Evolutionary conservation across 1,139 yeast genomes (phyloP), one percentile per base, ranked within the genome.

Genomic region (Groenewaldozyma auringiensis): DNA sequence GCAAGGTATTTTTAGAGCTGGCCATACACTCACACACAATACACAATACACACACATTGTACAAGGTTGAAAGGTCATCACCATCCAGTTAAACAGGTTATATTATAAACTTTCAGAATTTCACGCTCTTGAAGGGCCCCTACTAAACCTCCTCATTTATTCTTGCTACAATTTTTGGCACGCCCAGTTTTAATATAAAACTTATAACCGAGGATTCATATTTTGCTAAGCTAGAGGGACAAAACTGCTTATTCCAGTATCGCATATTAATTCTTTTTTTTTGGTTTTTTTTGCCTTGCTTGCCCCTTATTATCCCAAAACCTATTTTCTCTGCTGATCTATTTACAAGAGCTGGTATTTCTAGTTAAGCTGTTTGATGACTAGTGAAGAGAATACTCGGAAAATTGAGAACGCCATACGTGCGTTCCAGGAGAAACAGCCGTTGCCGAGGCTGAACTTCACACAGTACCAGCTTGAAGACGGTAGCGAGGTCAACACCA

Each of bases 381-480:
- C 22, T 21, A 6, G 18, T 16, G 47, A 43, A 20, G 48, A 45
- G 16, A 40, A 44, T 31, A 42, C 45, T 13, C 43, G 52, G 38
- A 56, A 63, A 49, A 51, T 63, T 11, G 81, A 81, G 58, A 86
- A 86, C 57, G 95, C 95, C 13, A 69, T 87, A 49, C 72, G 78
- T 49, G 94, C 89, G 33, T 74, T 87, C 56, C 76, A 79, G 55
- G 71, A 74, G 50, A 78, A 79, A 58, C 62, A 67, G 35, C 65
- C 67, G 13, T 46, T 62, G 33, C 65, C 63, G 13, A 47, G 55
- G 32, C 61, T 60, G 31, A 88, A 81, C 58, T 71, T 74, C 47
- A 71, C 82, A 1, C 59, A 74, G 3, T 80, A 82, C 58, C 69
- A 74, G 11, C 72, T 81, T 51, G 94, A 83, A 37, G 87, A 84